Evolutionary conservation across 225 moss, liverwort and hornwort species (phyloP).

Genomic region (Marchantia polymorpha): DNA sequence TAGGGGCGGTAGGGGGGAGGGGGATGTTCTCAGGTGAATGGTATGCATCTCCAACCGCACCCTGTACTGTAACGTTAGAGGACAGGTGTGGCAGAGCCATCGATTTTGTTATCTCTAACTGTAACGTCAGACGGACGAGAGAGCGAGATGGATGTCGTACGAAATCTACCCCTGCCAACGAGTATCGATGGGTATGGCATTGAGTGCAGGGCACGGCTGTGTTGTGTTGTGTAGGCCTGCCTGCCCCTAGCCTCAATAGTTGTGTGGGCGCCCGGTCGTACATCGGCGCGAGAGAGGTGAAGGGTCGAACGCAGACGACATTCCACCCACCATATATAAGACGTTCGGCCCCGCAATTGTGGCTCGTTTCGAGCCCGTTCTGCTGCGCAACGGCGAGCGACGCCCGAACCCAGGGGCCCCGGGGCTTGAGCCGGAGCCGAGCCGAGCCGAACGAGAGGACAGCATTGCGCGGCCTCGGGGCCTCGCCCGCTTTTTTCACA

Average conservation of each 20-base stretch:
- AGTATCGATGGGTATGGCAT: neutral
- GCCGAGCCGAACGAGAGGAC: neutral
- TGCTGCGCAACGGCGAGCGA: conserved; percentile 5
- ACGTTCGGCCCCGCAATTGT: neutral
- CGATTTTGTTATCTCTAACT: conserved; percentile 8
- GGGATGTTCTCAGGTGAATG: conserved; percentile 1
- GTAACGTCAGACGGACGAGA: conserved; percentile 5
- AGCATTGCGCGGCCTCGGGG: neutral
- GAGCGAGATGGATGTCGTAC: neutral
- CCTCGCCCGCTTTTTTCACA: neutral
- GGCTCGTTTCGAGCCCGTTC: neutral
- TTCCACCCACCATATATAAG: neutral
- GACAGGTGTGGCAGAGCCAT: neutral
- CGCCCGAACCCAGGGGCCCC: neutral
- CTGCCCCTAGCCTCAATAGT: neutral
- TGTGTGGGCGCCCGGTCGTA: conserved; percentile 1
- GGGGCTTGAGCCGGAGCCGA: neutral
- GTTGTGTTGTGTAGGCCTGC: neutral
- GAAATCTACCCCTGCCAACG: neutral
- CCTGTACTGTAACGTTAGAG: neutral
- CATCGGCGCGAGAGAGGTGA: conserved; percentile 9
- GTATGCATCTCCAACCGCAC: neutral
- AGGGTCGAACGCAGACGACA: neutral
- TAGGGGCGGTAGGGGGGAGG: neutral
- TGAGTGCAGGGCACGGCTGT: conserved; percentile 9